Evolutionary conservation across 139 green algal species (phyloP).

Genomic region (Zygnema circumcarinatum): DNA sequence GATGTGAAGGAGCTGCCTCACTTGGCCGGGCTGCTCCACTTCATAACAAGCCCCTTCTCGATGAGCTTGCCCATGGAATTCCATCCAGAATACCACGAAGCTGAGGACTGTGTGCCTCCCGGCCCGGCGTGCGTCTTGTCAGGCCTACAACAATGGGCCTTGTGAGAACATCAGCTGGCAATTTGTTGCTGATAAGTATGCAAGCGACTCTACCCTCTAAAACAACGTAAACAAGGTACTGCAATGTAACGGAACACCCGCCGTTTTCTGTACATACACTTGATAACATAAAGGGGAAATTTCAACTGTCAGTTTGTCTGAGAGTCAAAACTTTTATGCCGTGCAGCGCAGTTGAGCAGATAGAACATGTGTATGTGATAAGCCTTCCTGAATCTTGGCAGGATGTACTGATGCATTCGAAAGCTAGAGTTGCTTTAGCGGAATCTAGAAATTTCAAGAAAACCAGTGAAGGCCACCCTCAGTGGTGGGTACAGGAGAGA

Average conservation of each 20-base stretch:
- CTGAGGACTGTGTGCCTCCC: not conserved
- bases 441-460: too few species aligned
- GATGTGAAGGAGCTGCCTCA: too few species aligned
- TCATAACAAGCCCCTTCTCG: constrained; percentile 10
- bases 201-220: not conserved
- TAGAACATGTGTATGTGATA: too few species aligned
- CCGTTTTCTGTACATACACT: not conserved
- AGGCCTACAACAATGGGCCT: not conserved
- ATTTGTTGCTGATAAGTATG: not conserved
- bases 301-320: not conserved
- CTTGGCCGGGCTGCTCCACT: constrained; percentile 11
- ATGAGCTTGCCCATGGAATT: not conserved
- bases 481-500: not conserved
- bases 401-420: too few species aligned
- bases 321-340: not conserved
- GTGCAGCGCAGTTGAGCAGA: too few species aligned
- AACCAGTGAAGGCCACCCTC: too few species aligned
- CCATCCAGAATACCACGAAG: constrained; percentile 5
- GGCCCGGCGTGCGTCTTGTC: not conserved
- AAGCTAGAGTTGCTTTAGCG: too few species aligned
- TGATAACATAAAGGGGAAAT: not conserved
- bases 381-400: not conserved
- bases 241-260: not conserved
- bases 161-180: not conserved
- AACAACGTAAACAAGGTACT: not conserved